Base-by-base conservation (phyloP, 139 green algal species). In the Mesotaenium endlicherianum region DNA sequence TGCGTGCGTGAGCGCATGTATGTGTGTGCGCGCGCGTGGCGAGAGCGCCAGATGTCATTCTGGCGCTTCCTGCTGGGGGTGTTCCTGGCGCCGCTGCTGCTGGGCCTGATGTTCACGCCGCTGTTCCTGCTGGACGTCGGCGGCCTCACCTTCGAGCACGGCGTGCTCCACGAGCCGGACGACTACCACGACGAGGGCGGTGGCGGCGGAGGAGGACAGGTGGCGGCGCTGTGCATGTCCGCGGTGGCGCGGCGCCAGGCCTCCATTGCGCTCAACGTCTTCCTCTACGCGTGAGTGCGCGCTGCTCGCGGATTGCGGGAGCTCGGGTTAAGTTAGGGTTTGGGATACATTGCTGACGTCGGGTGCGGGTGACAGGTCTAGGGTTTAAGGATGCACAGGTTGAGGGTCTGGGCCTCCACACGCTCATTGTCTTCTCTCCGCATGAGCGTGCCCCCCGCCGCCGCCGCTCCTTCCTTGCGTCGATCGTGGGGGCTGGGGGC, bases 41-140 rank as follows among this genome's bases (percentile, higher is more conserved):
- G n/a, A n/a, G n/a, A n/a, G n/a, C n/a, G 14, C 49, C 49, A 59
- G 14, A 59, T 59, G 16, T 59, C 14, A 30, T 59, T 59, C 49
- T n/a, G n/a, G n/a, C n/a, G n/a, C n/a, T n/a, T n/a, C n/a, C n/a
- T 77, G 26, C 2, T 49, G 47, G 80, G 40, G 16, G 68, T 86
- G 36, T 81, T 86, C 68, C 39, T 45, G 17, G 71, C 49, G 16
- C 81, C 81, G 42, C 39, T 83, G 31, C 30, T 72, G 14, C 59
- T 87, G 3, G 43, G 81, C 11, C 45, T 83, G 6, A 6, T 87
- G 14, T 87, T 87, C 74, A 83, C 70, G 43, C 81, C 81, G 30
- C 43, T 82, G 14, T 87, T 77, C 34, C 70, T 81, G 57, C 59
- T 87, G 14, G 81, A 45, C 11, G 42, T 87, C 16, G 34, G n/a